Evolutionary conservation across 2,329 filamentous ascomycete genomes (phyloP).

Genomic region (Monilinia fructigena): DNA sequence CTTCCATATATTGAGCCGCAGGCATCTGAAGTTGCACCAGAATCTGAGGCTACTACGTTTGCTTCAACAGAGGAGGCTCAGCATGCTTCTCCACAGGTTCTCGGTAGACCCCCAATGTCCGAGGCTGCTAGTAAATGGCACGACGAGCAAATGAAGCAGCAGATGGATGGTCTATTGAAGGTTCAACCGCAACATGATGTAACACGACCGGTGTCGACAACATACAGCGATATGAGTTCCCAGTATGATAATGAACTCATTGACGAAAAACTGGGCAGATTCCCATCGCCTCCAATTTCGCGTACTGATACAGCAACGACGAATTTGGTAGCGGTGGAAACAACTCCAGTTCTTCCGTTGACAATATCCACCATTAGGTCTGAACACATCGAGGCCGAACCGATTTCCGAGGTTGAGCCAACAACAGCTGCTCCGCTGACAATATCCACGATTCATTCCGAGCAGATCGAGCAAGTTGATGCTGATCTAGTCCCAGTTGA

Average conservation of each 20-base stretch:
- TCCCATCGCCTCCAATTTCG: constrained; percentile 53
- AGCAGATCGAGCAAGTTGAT: constrained; percentile 42
- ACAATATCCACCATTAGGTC: constrained; percentile 41
- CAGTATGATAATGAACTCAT: constrained; percentile 51
- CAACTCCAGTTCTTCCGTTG: constrained; percentile 27
- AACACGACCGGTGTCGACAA: constrained; percentile 48
- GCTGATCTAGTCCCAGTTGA: constrained; percentile 30
- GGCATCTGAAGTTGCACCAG: constrained; percentile 27
- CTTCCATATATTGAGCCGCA: background rate
- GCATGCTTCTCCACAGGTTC: constrained; percentile 29
- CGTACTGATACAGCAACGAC: constrained; percentile 36
- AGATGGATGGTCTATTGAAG: constrained; percentile 28
- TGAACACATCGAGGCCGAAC: constrained; percentile 42
- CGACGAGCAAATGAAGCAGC: constrained; percentile 36
- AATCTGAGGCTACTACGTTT: constrained; percentile 27
- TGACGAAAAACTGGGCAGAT: constrained; percentile 53
- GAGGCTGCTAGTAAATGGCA: constrained; percentile 39
- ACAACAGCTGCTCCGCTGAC: constrained; percentile 32
- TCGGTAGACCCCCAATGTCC: constrained; percentile 29
- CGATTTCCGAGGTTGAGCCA: background rate
- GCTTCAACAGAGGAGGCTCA: constrained; percentile 27
- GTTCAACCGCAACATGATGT: constrained; percentile 26
- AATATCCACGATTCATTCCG: constrained; percentile 44
- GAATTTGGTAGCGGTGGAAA: constrained; percentile 22
- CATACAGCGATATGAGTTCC: constrained; percentile 54